phyloP scores from a whole-genome alignment of 2,329 filamentous ascomycete species.

The Xylaria sp. region DNA sequence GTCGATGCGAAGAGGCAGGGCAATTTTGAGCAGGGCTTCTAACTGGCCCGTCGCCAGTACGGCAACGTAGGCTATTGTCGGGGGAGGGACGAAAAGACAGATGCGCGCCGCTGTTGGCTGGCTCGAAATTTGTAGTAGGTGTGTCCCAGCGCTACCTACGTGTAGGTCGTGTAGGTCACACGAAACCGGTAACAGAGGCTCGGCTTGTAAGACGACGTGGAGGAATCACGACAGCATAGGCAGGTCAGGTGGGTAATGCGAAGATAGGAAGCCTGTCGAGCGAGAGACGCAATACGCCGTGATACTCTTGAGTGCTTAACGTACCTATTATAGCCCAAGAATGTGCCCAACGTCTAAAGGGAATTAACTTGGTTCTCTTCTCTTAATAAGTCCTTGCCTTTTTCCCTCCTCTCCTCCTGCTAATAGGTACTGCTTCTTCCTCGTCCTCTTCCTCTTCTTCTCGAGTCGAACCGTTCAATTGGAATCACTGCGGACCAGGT shows the following conservation, averaged over 20 bases:
- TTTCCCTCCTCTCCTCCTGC: neutral
- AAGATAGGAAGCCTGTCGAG: neutral
- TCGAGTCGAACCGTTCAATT: neutral
- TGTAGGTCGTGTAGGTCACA: neutral
- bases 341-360: too few species aligned
- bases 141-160: neutral
- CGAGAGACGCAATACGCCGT: neutral
- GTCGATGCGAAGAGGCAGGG: constrained; percentile 25
- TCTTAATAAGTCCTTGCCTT: too few species aligned
- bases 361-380: too few species aligned
- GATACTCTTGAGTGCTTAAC: neutral
- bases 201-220: neutral
- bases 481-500: constrained; percentile 10
- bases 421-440: too few species aligned
- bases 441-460: neutral
- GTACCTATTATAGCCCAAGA: neutral
- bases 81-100: constrained; percentile 17
- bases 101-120: neutral
- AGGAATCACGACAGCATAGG: neutral
- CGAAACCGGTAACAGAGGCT: neutral
- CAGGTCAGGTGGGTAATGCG: neutral
- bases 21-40: constrained; percentile 17
- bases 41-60: constrained; percentile 20
- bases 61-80: constrained; percentile 27
- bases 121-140: neutral